Conservation (phyloP, 768 basidiomycete genomes). For the Amanita phalloides region DNA sequence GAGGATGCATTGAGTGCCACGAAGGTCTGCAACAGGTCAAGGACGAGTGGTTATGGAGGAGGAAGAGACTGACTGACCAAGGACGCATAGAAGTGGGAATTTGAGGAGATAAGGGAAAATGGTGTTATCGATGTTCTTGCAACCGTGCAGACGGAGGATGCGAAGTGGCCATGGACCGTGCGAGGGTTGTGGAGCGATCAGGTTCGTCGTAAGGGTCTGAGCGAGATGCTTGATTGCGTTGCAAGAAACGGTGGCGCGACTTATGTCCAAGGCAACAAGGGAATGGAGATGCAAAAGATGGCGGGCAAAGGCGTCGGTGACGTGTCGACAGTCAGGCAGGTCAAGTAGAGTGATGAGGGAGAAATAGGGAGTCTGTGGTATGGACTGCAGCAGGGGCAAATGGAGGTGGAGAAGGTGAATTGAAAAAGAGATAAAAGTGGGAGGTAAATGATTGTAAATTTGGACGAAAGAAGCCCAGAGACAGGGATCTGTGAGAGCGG, state of each 20-base stretch:
- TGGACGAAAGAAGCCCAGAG: conserved; percentile 58
- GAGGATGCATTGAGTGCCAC: conserved; percentile 32
- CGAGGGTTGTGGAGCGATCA: conserved; percentile 8
- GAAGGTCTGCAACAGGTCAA: conserved; percentile 28
- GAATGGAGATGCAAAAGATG: conserved; percentile 40
- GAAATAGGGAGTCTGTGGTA: conserved; percentile 45
- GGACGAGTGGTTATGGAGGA: neutral
- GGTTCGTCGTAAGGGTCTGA: conserved; percentile 30
- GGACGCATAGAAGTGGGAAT: conserved; percentile 49
- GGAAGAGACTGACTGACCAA: conserved; percentile 34
- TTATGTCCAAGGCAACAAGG: conserved; percentile 56
- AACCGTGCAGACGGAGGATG: conserved; percentile 45
- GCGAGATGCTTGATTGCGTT: conserved; percentile 44
- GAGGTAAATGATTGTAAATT: conserved; percentile 44
- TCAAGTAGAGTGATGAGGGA: conserved; percentile 57
- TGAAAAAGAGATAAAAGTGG: conserved; percentile 23
- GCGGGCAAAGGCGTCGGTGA: conserved; percentile 48
- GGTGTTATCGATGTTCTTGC: conserved; percentile 33
- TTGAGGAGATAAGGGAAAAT: conserved; percentile 28
- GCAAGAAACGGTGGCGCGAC: conserved; percentile 37
- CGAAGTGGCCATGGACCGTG: conserved; percentile 50
- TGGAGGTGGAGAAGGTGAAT: conserved; percentile 45
- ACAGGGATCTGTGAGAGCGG: conserved; percentile 34
- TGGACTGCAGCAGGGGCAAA: conserved; percentile 44
- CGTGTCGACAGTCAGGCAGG: conserved; percentile 39